Percentiles rank a stretch among this genome's conserved stretches.
These are phyloP conservation scores for Pythium sp. DNA, from an alignment of 352 stramenopile species.

Conservation along the genomic window DNA sequence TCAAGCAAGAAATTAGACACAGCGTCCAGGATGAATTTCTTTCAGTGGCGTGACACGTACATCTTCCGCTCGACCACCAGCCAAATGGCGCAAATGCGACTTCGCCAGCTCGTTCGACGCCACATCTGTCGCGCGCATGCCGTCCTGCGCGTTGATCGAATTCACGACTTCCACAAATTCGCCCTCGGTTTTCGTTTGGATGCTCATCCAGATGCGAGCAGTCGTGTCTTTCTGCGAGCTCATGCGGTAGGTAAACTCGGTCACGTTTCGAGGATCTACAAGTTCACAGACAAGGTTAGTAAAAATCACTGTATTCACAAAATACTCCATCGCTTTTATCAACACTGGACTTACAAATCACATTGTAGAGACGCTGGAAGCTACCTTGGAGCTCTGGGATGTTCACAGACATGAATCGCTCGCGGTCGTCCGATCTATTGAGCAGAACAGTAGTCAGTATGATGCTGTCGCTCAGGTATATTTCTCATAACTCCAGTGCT, in stretches of 20 bases:
- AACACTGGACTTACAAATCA: conserved; percentile 56
- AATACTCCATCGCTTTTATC: neutral
- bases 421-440: conserved; percentile 88
- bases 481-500: no score
- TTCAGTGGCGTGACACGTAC: conserved; percentile 23
- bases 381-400: conserved; percentile 95
- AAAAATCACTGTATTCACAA: neutral
- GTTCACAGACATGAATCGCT: conserved; percentile 94
- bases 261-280: conserved; percentile 83
- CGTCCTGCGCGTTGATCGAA: conserved; percentile 60
- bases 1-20: neutral
- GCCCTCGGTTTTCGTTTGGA: conserved; percentile 85
- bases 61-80: conserved; percentile 85
- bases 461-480: neutral
- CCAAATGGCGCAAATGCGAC: conserved; percentile 93
- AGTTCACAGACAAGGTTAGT: neutral
- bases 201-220: conserved; percentile 95
- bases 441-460: conserved; percentile 10
- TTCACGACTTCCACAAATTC: conserved; percentile 64
- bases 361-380: conserved; percentile 83
- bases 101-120: conserved; percentile 96
- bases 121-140: conserved; percentile 94
- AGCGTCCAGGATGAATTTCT: neutral
- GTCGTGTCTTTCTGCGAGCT: conserved; percentile 60
- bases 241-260: conserved; percentile 98